Percentiles rank a stretch among this genome's conserved stretches.
These are phyloP conservation scores for Peribolospora kevripleyi DNA, from an alignment of 768 basidiomycete genomes.

Conservation along the genomic window DNA sequence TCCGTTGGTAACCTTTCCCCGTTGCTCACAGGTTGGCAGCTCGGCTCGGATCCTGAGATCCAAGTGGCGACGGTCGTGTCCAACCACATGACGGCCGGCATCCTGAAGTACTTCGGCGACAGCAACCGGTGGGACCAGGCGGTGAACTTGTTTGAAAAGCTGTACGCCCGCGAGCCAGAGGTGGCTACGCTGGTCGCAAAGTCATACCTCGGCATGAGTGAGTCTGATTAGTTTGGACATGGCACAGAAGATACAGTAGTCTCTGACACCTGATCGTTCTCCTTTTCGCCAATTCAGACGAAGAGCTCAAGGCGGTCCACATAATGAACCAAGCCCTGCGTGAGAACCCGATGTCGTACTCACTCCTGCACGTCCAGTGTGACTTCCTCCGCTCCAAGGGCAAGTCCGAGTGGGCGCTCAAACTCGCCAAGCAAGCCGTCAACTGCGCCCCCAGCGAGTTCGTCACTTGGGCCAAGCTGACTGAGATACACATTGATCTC, in stretches of 20 bases:
- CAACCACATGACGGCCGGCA: constrained; percentile 80
- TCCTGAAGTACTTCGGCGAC: constrained; percentile 92
- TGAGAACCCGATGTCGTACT: constrained; percentile 73
- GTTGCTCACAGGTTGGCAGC: constrained; percentile 61
- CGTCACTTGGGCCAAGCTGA: constrained; percentile 94
- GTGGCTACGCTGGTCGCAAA: constrained; percentile 63
- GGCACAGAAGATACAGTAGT: neutral
- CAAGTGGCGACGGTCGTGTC: constrained; percentile 92
- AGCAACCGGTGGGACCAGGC: constrained; percentile 55
- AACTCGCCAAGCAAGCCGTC: constrained; percentile 79
- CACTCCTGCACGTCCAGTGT: constrained; percentile 77
- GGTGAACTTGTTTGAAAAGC: constrained; percentile 81
- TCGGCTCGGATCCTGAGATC: constrained; percentile 94
- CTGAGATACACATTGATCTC: constrained; percentile 77
- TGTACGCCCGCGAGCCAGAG: constrained; percentile 65
- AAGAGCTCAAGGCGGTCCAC: constrained; percentile 93
- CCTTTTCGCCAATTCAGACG: constrained; percentile 31
- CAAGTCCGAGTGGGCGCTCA: constrained; percentile 64
- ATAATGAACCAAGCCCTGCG: constrained; percentile 66
- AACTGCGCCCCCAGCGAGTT: constrained; percentile 98
- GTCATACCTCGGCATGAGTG: constrained; percentile 93
- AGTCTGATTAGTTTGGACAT: constrained; percentile 18
- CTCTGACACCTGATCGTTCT: neutral
- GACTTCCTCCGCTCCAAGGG: constrained; percentile 77
- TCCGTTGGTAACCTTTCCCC: neutral